Evolutionary conservation across 1,284 basidiomycete species (phyloP).

Genomic region (Mycosarcoma mackinlayi): DNA sequence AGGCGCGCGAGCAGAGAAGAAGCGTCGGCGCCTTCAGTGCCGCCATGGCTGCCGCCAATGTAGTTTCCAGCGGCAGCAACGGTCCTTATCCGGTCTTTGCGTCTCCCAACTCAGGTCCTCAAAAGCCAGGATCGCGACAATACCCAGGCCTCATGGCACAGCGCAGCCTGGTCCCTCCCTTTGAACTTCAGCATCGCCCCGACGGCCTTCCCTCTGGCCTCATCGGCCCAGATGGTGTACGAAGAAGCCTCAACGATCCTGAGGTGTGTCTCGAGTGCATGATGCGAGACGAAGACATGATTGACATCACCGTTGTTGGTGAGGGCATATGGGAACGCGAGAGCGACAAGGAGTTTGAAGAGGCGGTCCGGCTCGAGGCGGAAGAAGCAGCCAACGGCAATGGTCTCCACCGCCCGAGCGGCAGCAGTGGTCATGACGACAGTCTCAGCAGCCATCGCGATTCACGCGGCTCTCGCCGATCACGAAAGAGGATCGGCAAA

Average conservation of each 20-base stretch:
- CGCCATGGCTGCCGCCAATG: constrained; percentile 54
- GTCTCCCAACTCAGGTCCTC: constrained; percentile 27
- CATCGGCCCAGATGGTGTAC: constrained; percentile 61
- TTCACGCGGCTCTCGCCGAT: constrained; percentile 65
- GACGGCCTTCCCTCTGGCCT: constrained; percentile 60
- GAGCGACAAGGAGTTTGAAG: constrained; percentile 84
- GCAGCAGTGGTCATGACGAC: constrained; percentile 27
- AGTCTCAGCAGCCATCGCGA: constrained; percentile 39
- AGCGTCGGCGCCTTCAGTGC: constrained; percentile 60
- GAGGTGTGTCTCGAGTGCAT: constrained; percentile 97
- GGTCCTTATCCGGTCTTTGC: constrained; percentile 63
- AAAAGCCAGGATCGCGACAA: constrained; percentile 46
- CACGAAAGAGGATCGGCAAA: constrained; percentile 72
- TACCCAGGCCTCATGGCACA: constrained; percentile 65
- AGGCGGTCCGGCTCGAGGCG: constrained; percentile 79
- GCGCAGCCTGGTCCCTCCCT: constrained; percentile 63
- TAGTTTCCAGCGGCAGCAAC: constrained; percentile 54
- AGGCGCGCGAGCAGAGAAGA: constrained; percentile 56
- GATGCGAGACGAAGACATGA: constrained; percentile 99
- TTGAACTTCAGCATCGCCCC: constrained; percentile 66
- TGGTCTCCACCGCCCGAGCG: constrained; percentile 4
- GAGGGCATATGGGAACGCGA: constrained; percentile 90
- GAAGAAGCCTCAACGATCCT: constrained; percentile 61
- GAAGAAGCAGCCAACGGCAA: constrained; percentile 33
- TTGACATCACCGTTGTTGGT: constrained; percentile 87